Conservation (phyloP, 495 filamentous ascomycete species). For the Penicillium samsonianum region DNA sequence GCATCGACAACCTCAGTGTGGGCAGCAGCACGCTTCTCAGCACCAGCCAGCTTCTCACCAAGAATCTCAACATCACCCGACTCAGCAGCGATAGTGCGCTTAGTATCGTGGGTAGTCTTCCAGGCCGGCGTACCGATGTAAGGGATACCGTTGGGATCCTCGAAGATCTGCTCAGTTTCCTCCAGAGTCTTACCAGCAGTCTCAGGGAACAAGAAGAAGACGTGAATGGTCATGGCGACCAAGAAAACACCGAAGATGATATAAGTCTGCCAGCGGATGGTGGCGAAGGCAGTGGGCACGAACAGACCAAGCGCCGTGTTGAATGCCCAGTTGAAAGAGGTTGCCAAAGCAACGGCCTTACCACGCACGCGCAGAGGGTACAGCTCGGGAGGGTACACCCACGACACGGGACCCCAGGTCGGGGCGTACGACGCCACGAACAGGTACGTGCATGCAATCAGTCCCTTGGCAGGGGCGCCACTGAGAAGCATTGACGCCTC, state of each 20-base stretch:
- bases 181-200: slow-evolving; percentile 80
- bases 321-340: slow-evolving; percentile 73
- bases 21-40: slow-evolving; percentile 21
- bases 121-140: slow-evolving; percentile 68
- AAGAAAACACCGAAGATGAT: slow-evolving; percentile 76
- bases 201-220: slow-evolving; percentile 81
- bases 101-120: slow-evolving; percentile 53
- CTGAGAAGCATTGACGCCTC: slow-evolving; percentile 41
- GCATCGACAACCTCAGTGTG: slow-evolving; percentile 20
- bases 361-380: slow-evolving; percentile 64
- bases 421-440: slow-evolving; percentile 60
- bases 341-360: slow-evolving; percentile 65
- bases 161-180: slow-evolving; percentile 71
- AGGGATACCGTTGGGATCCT: slow-evolving; percentile 58
- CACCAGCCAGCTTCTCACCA: slow-evolving; percentile 24
- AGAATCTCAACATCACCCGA: slow-evolving; percentile 29
- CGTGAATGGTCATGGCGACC: slow-evolving; percentile 65
- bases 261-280: slow-evolving; percentile 72
- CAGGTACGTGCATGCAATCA: slow-evolving; percentile 67
- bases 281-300: slow-evolving; percentile 67
- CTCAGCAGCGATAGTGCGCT: slow-evolving; percentile 31
- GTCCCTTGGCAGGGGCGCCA: slow-evolving; percentile 49
- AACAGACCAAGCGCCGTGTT: slow-evolving; percentile 79
- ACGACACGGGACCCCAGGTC: slow-evolving; percentile 64
- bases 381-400: slow-evolving; percentile 67